Conservation (phyloP, 495 filamentous ascomycete genomes). For the Tuber aestivum region DNA sequence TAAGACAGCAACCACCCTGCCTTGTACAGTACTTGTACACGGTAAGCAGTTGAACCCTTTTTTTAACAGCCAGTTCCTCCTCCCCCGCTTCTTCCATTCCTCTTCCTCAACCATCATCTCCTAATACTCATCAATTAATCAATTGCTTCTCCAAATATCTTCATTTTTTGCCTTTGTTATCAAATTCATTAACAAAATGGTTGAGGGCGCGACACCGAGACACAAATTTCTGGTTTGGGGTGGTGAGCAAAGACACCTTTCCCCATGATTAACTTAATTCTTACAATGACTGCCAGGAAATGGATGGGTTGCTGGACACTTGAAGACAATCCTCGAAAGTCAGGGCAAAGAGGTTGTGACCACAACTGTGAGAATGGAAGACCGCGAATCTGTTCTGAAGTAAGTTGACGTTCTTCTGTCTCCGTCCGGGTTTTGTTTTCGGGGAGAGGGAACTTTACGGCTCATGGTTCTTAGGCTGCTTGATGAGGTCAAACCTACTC, state of each 20-base stretch:
- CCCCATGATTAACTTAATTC: not conserved
- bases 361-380: constrained; percentile 58
- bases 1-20: too few relatives aligned
- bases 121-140: not conserved
- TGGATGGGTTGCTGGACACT: constrained; percentile 60
- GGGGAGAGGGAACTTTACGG: not conserved
- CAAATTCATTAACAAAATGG: constrained; percentile 16
- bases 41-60: not conserved
- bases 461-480: constrained; percentile 45
- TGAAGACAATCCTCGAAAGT: constrained; percentile 56
- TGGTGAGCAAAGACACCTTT: constrained; percentile 42
- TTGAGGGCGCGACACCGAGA: constrained; percentile 18
- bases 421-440: not conserved
- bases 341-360: constrained; percentile 57
- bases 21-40: too few relatives aligned
- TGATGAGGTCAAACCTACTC: constrained; percentile 54
- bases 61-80: not conserved
- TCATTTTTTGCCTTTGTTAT: not conserved
- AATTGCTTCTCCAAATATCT: not conserved
- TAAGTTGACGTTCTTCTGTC: constrained; percentile 13
- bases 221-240: constrained; percentile 58
- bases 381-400: constrained; percentile 52
- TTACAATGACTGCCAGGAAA: constrained; percentile 21
- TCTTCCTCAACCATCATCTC: not conserved
- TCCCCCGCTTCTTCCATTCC: not conserved